phyloP scores from a whole-genome alignment of 257 asterid species.

The Striga asiatica region DNA sequence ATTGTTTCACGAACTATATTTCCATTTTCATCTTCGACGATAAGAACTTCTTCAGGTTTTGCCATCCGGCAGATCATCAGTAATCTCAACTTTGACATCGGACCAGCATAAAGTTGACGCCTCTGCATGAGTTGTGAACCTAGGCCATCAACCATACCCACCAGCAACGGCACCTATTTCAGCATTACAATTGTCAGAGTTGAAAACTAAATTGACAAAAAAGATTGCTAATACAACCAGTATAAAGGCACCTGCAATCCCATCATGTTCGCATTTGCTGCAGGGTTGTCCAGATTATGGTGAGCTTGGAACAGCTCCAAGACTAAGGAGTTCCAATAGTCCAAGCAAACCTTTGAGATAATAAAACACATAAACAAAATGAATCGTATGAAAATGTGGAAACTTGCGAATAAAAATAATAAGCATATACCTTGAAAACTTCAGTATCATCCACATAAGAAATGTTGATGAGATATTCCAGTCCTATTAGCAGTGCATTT shows the following conservation, averaged over 20 bases:
- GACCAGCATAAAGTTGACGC: slow-evolving; percentile 64
- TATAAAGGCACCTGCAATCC: slow-evolving; percentile 52
- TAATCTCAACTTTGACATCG: slow-evolving; percentile 80
- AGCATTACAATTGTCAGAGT: slow-evolving; percentile 5
- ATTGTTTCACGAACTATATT: slow-evolving; percentile 88
- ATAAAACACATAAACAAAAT: neutral
- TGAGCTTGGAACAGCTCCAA: slow-evolving; percentile 69
- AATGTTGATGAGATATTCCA: slow-evolving; percentile 78
- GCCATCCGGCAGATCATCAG: slow-evolving; percentile 96
- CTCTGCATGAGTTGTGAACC: slow-evolving; percentile 62
- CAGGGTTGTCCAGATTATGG: slow-evolving; percentile 56
- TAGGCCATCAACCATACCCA: slow-evolving; percentile 53
- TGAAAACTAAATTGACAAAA: neutral
- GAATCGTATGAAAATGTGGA: neutral
- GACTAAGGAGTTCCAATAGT: slow-evolving; percentile 82
- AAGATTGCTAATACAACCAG: neutral
- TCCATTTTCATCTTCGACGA: slow-evolving; percentile 93
- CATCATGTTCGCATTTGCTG: slow-evolving; percentile 52
- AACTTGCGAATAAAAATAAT: neutral
- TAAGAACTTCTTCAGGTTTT: slow-evolving; percentile 88
- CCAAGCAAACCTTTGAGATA: slow-evolving; percentile 70
- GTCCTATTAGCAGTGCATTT: slow-evolving; percentile 60
- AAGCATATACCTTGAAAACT: slow-evolving; percentile 73
- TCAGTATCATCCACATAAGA: slow-evolving; percentile 98
- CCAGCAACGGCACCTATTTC: slow-evolving; percentile 43